Percentiles rank a stretch among this genome's conserved stretches.
These are phyloP conservation scores for Hydnomerulius pinastri DNA, from an alignment of 768 basidiomycete genomes.

Conservation along the genomic window DNA sequence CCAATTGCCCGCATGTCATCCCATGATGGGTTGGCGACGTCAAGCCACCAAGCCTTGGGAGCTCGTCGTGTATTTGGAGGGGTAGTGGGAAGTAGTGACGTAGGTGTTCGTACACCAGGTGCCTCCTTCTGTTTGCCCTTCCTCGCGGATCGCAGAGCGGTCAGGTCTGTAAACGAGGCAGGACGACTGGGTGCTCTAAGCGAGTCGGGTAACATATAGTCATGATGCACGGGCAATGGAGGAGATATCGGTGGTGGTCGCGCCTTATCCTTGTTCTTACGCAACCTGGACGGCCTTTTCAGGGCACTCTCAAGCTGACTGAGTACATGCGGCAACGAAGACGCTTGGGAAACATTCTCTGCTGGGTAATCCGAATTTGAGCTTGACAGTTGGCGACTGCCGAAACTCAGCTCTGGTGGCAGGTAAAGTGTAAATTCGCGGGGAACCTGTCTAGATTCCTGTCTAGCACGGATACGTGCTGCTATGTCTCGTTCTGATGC, in stretches of 20 bases:
- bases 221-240: constrained; percentile 22
- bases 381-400: constrained; percentile 6
- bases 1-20: constrained; percentile 86
- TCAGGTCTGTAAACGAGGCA: constrained; percentile 32
- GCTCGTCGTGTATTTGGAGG: constrained; percentile 9
- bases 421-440: constrained; percentile 68
- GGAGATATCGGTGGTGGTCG: constrained; percentile 4
- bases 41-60: constrained; percentile 84
- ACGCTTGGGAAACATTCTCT: constrained; percentile 41
- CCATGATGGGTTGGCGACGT: constrained; percentile 85
- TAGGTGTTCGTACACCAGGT: not conserved
- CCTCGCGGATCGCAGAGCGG: constrained; percentile 24
- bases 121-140: constrained; percentile 52
- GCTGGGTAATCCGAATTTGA: not conserved
- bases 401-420: constrained; percentile 39
- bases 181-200: constrained; percentile 27
- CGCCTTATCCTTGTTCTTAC: constrained; percentile 19
- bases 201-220: constrained; percentile 38
- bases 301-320: constrained; percentile 49
- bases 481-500: constrained; percentile 61
- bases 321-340: constrained; percentile 51
- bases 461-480: constrained; percentile 62
- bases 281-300: constrained; percentile 40
- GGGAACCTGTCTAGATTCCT: constrained; percentile 57
- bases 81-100: not conserved